Conservation (phyloP, 768 basidiomycete species). For the Russula earlei region DNA sequence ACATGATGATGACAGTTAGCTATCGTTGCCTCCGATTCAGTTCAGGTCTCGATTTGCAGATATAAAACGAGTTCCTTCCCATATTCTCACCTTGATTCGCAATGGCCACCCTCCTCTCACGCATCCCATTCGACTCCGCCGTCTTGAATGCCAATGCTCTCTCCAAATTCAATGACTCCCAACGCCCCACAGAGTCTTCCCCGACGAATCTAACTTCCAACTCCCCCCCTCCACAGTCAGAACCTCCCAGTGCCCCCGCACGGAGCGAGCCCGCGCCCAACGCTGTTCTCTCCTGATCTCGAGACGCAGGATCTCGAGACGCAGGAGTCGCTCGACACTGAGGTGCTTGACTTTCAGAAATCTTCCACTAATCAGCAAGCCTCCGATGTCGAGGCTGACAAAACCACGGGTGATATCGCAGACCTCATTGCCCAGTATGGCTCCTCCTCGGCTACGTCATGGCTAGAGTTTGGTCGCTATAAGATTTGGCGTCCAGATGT, state of each 20-base stretch:
- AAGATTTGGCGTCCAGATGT: slow-evolving; percentile 52
- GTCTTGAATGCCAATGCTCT: slow-evolving; percentile 3
- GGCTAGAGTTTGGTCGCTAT: slow-evolving; percentile 47
- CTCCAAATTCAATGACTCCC: slow-evolving; percentile 1
- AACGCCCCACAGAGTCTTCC: background rate
- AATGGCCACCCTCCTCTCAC: slow-evolving; percentile 9
- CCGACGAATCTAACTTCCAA: background rate
- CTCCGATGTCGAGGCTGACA: slow-evolving; percentile 5
- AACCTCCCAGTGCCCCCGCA: background rate
- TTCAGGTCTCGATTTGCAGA: no score
- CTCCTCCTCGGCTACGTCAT: slow-evolving; percentile 59
- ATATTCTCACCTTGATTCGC: no score
- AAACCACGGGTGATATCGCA: slow-evolving; percentile 1
- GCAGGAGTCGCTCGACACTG: background rate
- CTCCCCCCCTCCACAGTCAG: background rate
- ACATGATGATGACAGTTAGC: no score
- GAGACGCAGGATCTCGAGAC: background rate
- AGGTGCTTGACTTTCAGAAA: slow-evolving; percentile 8
- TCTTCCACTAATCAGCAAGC: background rate
- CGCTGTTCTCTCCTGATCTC: background rate
- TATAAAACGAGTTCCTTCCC: no score
- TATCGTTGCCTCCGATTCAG: no score
- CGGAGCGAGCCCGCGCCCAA: background rate
- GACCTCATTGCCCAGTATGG: slow-evolving; percentile 54
- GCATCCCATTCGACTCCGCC: slow-evolving; percentile 4